Percentiles rank a stretch among this genome's conserved stretches.
phyloP scores from a whole-genome alignment of 306 rosid species.

The Geum urbanum region DNA sequence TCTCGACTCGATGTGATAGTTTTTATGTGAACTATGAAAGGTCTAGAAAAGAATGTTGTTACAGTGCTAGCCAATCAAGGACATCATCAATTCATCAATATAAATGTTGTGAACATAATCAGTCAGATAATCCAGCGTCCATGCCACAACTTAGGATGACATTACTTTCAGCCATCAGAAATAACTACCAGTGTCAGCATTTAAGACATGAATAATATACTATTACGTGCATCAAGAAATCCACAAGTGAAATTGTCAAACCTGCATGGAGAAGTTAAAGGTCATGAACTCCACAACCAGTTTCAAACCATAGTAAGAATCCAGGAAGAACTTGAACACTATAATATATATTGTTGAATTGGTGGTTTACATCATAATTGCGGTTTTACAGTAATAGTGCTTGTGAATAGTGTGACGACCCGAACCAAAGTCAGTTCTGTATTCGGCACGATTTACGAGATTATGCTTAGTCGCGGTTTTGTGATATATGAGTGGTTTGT shows the following conservation, averaged over 20 bases:
- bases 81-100: not conserved
- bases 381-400: too few relatives aligned
- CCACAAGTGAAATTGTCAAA: conserved; percentile 21
- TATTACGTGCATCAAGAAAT: not conserved
- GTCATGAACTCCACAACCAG: conserved; percentile 97
- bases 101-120: not conserved
- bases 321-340: too few relatives aligned
- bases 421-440: too few relatives aligned
- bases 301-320: conserved; percentile 84
- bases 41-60: not conserved
- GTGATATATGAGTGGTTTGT: too few relatives aligned
- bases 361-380: too few relatives aligned
- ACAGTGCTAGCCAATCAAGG: not conserved
- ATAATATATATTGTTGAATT: too few relatives aligned
- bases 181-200: not conserved
- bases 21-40: not conserved
- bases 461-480: too few relatives aligned
- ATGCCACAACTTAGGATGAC: not conserved
- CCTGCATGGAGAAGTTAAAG: conserved; percentile 99
- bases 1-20: not conserved
- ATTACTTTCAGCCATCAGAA: not conserved
- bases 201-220: not conserved
- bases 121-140: not conserved
- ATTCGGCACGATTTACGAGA: too few relatives aligned
- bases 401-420: too few relatives aligned